Percentiles rank a stretch among this genome's conserved stretches.
These are phyloP conservation scores for Talaromyces nanjingensis DNA, from an alignment of 495 filamentous ascomycete species.

Conservation along the genomic window DNA sequence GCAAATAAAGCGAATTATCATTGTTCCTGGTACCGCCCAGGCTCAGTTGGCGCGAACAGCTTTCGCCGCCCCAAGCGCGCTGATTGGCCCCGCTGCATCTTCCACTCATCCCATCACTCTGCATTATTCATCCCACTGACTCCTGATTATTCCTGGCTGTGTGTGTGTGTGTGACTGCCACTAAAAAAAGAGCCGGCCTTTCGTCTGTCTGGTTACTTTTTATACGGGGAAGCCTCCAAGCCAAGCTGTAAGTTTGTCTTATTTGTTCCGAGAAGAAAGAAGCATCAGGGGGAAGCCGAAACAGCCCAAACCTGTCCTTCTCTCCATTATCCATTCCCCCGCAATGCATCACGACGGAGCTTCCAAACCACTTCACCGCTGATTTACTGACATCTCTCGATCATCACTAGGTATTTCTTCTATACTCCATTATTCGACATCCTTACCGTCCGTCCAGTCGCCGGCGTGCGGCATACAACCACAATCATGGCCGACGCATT, in stretches of 20 bases:
- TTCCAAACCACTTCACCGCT: neutral
- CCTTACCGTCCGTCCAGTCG: neutral
- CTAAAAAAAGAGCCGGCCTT: neutral
- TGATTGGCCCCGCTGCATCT: constrained; percentile 10
- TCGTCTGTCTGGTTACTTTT: neutral
- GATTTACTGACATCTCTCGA: neutral
- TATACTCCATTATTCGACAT: neutral
- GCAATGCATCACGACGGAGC: neutral
- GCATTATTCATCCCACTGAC: neutral
- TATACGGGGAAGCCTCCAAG: neutral
- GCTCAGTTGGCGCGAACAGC: neutral
- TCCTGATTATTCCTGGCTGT: neutral
- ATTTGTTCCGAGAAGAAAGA: neutral
- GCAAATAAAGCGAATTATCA: neutral
- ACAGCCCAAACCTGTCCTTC: neutral
- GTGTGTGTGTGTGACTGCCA: neutral
- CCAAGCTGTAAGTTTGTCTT: neutral
- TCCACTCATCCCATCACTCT: constrained; percentile 2
- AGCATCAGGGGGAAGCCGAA: neutral
- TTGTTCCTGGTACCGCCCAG: neutral
- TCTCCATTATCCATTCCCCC: neutral
- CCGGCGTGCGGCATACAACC: neutral
- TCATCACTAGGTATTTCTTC: neutral
- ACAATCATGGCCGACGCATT: constrained; percentile 74
- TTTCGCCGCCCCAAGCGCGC: constrained; percentile 7